Base-by-base conservation (phyloP, 495 filamentous ascomycete genomes). In the Penicillium coffeae region DNA sequence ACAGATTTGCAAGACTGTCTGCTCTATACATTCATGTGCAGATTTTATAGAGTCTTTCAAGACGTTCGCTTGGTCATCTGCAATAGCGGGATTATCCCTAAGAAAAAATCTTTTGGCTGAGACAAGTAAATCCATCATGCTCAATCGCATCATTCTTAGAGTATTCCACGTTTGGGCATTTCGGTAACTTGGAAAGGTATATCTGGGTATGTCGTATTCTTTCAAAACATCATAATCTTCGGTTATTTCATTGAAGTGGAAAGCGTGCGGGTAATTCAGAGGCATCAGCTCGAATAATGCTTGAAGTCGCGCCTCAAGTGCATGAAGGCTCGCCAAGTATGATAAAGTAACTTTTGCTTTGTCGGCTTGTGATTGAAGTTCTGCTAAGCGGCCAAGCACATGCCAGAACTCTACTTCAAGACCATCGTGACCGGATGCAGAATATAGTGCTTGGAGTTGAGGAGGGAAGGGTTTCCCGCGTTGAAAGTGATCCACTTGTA, bases 111-210 rank as follows among this genome's bases (percentile, higher is more conserved):
- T 22, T 16, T 35, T 35, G 38, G 22, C 37, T 8, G 25, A 36
- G 7, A 8, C 3, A 12, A 48, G 38, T 21, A 48, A 8, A n/a
- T 30, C 36, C 19, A 13, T 18, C 14, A 0, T 22, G 3, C 20
- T 20, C 12, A 48, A 20, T n/a, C 46, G 25, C 21, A 40, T 33
- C 37, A 48, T 35, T n/a, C 46, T 12, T 12, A 48, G 16, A 4
- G 37, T 41, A 14, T 48, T 48, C 46, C 46, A 48, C 0, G 46
- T 20, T 10, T 48, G 46, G 14, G 46, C 46, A 21, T 33, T 18
- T 25, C 38, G 46, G 16, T 14, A 36, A 18, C 38, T 42, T 40
- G 22, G 42, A 48, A 15, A 13, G 20, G 9, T 48, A 38, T 19
- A 30, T 15, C 18, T 37, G 38, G 16, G 21, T 38, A 13, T 10